These are phyloP conservation scores for Knoxdaviesia proteae DNA, from an alignment of 2,329 filamentous ascomycete species.

Conservation along the genomic window DNA sequence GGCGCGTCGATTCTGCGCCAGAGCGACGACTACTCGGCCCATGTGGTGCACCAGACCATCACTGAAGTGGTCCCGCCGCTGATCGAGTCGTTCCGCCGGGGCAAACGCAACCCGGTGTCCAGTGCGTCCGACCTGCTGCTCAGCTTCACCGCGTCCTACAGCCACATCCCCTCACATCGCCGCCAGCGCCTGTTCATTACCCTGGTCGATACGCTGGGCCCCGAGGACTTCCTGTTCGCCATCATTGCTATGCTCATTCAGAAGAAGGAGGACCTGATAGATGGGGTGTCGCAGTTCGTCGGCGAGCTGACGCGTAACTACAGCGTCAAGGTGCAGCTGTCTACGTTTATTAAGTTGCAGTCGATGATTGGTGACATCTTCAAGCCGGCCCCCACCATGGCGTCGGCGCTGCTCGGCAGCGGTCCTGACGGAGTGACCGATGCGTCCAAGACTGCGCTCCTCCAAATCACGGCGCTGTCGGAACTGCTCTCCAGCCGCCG, in stretches of 20 bases:
- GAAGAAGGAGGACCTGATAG: conserved; percentile 52
- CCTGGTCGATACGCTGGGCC: conserved; percentile 64
- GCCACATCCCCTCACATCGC: conserved; percentile 80
- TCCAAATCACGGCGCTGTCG: conserved; percentile 35
- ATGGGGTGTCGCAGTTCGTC: conserved; percentile 54
- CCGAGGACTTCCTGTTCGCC: conserved; percentile 72
- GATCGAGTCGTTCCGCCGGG: conserved; percentile 64
- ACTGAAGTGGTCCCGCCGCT: conserved; percentile 84
- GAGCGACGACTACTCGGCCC: conserved; percentile 89
- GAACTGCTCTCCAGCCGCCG: conserved; percentile 36
- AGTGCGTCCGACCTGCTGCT: conserved; percentile 79
- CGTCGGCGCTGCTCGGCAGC: conserved; percentile 45
- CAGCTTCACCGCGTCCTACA: conserved; percentile 89
- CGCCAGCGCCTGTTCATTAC: conserved; percentile 67
- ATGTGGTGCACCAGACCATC: conserved; percentile 89
- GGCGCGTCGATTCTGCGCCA: conserved; percentile 77
- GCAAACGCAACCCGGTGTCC: conserved; percentile 55
- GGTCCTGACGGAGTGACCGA: conserved; percentile 12
- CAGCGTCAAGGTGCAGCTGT: conserved; percentile 52
- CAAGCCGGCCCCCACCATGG: conserved; percentile 52
- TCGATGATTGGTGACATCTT: conserved; percentile 57
- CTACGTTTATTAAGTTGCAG: conserved; percentile 58
- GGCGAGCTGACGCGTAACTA: conserved; percentile 55
- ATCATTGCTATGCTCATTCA: conserved; percentile 81
- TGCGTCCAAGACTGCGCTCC: conserved; percentile 27